These are phyloP conservation scores for Cryptosporidium sp. DNA, from an alignment of 169 alveolate genomes.

Conservation along the genomic window DNA sequence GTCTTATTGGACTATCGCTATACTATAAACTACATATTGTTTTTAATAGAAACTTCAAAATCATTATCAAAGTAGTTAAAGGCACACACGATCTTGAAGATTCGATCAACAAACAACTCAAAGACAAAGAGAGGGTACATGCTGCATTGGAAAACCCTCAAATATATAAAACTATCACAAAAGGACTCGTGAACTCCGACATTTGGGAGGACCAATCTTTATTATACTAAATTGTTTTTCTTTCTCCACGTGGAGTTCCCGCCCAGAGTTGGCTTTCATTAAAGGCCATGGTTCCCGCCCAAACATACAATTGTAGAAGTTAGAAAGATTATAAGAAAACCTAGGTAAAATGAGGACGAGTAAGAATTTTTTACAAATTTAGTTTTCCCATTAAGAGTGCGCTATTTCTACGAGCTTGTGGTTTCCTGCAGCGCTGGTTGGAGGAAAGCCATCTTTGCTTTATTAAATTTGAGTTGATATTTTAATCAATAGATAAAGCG, in stretches of 20 bases:
- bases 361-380: not conserved
- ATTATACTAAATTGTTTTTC: slow-evolving; percentile 5
- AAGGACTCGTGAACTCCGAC: slow-evolving; percentile 65
- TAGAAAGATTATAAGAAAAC: not conserved
- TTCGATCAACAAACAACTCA: slow-evolving; percentile 93
- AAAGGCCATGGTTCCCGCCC: not conserved
- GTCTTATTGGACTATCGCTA: slow-evolving; percentile 95
- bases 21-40: slow-evolving; percentile 92
- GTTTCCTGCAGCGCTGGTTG: not conserved
- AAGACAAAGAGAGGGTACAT: slow-evolving; percentile 96
- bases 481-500: not conserved
- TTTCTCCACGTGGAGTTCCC: slow-evolving; percentile 4
- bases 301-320: not conserved
- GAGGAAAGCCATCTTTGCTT: not conserved
- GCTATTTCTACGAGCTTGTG: not conserved
- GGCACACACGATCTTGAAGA: slow-evolving; percentile 92
- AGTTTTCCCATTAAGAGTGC: not conserved
- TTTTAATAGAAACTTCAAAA: slow-evolving; percentile 88
- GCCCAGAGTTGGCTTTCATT: not conserved
- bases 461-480: not conserved
- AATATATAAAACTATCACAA: slow-evolving; percentile 84
- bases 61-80: slow-evolving; percentile 80
- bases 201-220: slow-evolving; percentile 41
- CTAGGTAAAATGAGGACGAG: not conserved
- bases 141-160: slow-evolving; percentile 95